These are phyloP conservation scores for Cinnamomum chago DNA, from an alignment of 164 flowering plant species.

Conservation along the genomic window DNA sequence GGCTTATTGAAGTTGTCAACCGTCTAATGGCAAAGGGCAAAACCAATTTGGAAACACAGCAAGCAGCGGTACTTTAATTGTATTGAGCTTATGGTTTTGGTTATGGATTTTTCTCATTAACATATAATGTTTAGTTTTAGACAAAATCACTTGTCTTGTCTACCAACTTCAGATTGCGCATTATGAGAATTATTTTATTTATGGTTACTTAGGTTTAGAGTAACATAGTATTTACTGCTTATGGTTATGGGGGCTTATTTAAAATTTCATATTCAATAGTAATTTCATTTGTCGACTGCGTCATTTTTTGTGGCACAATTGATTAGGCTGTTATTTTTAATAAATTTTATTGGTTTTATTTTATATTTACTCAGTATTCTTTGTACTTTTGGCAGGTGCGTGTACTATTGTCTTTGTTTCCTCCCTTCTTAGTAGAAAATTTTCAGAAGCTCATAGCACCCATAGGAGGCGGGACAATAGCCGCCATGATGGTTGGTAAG, in stretches of 20 bases:
- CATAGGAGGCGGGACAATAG: constrained; percentile 63
- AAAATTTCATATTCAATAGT: background rate
- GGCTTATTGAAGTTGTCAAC: constrained; percentile 78
- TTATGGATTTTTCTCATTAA: background rate
- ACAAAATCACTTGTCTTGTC: no score
- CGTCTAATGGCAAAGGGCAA: constrained; percentile 47
- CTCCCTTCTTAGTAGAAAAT: constrained; percentile 61
- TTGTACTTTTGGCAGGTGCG: constrained; percentile 45
- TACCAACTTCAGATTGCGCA: no score
- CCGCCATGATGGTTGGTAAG: constrained; percentile 91
- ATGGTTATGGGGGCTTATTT: background rate
- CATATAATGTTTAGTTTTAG: no score
- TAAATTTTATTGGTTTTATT: background rate
- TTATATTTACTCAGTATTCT: background rate
- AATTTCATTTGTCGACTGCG: background rate
- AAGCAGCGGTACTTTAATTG: constrained; percentile 53
- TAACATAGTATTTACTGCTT: background rate
- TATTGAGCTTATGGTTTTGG: background rate
- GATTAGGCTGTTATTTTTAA: background rate
- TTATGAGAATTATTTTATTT: no score
- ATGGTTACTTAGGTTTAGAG: background rate
- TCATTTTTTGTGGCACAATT: background rate
- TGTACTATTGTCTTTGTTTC: constrained; percentile 69
- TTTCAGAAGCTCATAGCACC: constrained; percentile 71
- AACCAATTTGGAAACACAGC: constrained; percentile 45